Base-by-base conservation (phyloP, 148 eudicot species). In the Rhododendron molle region DNA sequence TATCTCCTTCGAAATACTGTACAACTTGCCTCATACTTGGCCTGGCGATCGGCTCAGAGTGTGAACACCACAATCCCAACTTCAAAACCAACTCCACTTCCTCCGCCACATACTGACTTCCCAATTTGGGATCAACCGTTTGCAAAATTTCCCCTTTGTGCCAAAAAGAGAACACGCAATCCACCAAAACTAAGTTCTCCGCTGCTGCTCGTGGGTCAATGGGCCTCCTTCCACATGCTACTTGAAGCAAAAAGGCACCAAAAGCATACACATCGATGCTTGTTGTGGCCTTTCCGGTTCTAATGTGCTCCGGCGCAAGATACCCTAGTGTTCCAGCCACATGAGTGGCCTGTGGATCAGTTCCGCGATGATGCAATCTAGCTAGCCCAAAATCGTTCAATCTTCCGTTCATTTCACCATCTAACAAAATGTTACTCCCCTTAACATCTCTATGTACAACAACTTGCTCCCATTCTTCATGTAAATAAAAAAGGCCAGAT, bases 301-400 rank as follows among this genome's bases (percentile, higher is more conserved):
- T 54, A 21, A 83, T 80, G 2, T 83, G 80, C 79, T 90, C 92
- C 0, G 92, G 92, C 18, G 92, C 92, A 9, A 90, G 84, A 82
- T 90, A 90, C 54, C 92, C 92, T 0, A 90, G 12, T 34, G 92
- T 90, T 21, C 92, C 92, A 3, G 74, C 89, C 21, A 90, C 87
- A 0, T 54, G 81, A 0, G 92, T 90, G 12, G 89, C 87, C 3
- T 83, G 82, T 0, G 89, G 88, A 50, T 83, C 79, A 0, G 85
- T 78, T 16, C 92, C 92, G 13, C 87, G 90, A 38, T 90, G 87
- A 26, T 72, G 81, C 38, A 90, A 82, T 71, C 89, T 88, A 0
- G 92, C 90, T 1, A 90, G 85, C 14, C 92, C 92, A 67, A 90
- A 90, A 85, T 90, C 92, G 1, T 90, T 87, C 26, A 90, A 71